A percentile compares a stretch with the other conserved stretches of the same genome.
phyloP scores from a whole-genome alignment of 441 rosid genomes.

The Gossypium schwendimanii region DNA sequence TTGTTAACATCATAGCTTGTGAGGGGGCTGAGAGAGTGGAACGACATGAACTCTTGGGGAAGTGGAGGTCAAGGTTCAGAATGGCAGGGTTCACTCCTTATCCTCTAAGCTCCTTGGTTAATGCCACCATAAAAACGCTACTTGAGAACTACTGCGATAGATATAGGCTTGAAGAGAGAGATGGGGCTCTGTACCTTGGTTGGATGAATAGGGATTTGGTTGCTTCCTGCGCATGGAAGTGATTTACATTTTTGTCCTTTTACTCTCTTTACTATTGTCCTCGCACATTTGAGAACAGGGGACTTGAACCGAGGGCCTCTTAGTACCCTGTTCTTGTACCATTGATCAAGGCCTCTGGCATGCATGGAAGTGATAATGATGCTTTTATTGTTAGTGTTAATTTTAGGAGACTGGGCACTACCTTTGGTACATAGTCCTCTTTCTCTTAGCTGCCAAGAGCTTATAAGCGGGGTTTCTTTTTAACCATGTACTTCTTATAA shows the following conservation, averaged over 20 bases:
- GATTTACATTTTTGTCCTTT: conserved; percentile 16
- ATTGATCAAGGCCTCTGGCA: neutral
- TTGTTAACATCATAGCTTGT: conserved; percentile 79
- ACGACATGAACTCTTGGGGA: conserved; percentile 70
- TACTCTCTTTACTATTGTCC: neutral
- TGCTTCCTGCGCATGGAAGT: conserved; percentile 77
- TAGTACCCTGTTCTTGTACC: neutral
- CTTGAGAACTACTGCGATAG: conserved; percentile 48
- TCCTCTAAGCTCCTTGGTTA: conserved; percentile 68
- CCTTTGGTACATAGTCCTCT: neutral
- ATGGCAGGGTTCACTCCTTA: conserved; percentile 74
- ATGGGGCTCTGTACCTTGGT: conserved; percentile 69
- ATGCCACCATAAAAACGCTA: conserved; percentile 54
- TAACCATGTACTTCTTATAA: neutral
- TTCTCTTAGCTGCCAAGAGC: neutral
- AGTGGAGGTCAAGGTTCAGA: conserved; percentile 67
- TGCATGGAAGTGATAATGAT: neutral
- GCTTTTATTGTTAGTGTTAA: neutral
- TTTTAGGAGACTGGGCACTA: neutral
- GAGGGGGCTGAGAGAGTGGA: conserved; percentile 83
- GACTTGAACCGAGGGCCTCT: neutral
- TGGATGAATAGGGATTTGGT: conserved; percentile 85
- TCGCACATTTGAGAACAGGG: neutral
- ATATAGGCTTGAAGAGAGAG: conserved; percentile 74
- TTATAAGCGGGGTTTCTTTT: neutral